Evolutionary conservation across 495 filamentous ascomycete species (phyloP), one percentile per base, ranked within the genome.

Genomic region (Paragyromitra xinjiangensis): DNA sequence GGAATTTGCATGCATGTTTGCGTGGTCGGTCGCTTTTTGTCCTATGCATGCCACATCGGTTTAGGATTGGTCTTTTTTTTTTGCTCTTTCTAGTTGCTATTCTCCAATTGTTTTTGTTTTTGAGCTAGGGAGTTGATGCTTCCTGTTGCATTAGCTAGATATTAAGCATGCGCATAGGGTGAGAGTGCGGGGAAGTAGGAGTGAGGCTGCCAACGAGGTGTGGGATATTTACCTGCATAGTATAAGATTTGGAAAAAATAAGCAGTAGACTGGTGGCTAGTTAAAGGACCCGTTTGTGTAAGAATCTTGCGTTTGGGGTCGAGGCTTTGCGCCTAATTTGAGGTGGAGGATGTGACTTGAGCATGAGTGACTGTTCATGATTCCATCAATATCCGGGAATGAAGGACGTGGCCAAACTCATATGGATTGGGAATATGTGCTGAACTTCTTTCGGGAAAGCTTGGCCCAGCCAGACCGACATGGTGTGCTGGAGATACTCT

Each of bases 51-150:
- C 14, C 14, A n/a, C 16, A 34, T 61, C 6, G 56, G 26, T 59
- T 12, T 37, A 37, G 26, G 56, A 16, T 61, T 16, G 56, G 12
- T 34, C 26, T 16, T 16, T 34, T 39, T 5, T 58, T 37, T 58
- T 58, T 9, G 19, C 11, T 56, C 22, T 61, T 39, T 7, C 29
- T 61, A 11, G 16, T 61, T 39, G 14, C 56, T n/a, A n/a, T 61
- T 39, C 24, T 56, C 0, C 22, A 56, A 37, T 63, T 42, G 37
- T 63, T 63, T 62, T 62, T 63, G 12, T 44, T 63, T 29, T 63
- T 37, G 6, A n/a, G 12, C 19, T 63, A 19, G 37, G 29, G 29
- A 42, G 59, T 7, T 1, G n/a, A 19, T 26, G 19, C 11, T 58
- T 58, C 24, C 8, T 58, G 55, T 1, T 24, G 22, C 2, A 3